A percentile compares a stretch with the other conserved stretches of the same genome.
These are phyloP conservation scores for Fusarium sp. DNA, from an alignment of 2,329 filamentous ascomycete genomes.

Conservation along the genomic window DNA sequence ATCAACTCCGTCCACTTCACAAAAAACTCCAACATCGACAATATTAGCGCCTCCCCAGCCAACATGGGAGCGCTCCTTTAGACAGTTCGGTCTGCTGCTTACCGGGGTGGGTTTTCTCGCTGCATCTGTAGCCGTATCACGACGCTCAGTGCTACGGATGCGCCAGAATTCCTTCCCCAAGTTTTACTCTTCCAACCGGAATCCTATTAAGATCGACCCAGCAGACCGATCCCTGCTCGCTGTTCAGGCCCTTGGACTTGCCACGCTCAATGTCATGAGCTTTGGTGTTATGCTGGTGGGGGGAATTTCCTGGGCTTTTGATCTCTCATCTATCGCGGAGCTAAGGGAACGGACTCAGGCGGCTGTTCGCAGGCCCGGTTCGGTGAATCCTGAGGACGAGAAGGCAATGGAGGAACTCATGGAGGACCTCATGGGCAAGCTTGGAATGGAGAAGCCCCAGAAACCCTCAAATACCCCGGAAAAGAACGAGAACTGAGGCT, in stretches of 20 bases:
- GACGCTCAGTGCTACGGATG: slow-evolving; percentile 76
- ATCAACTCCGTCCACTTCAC: slow-evolving; percentile 3
- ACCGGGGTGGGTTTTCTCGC: slow-evolving; percentile 81
- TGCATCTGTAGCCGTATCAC: slow-evolving; percentile 77
- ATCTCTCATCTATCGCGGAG: slow-evolving; percentile 78
- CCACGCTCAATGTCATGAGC: slow-evolving; percentile 85
- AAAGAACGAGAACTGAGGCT: slow-evolving; percentile 22
- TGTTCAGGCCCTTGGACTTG: slow-evolving; percentile 83
- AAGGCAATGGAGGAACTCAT: slow-evolving; percentile 72
- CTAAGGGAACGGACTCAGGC: slow-evolving; percentile 65
- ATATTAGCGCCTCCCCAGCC: slow-evolving; percentile 33
- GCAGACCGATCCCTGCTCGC: slow-evolving; percentile 71
- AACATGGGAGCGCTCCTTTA: slow-evolving; percentile 59
- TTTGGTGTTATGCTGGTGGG: slow-evolving; percentile 81
- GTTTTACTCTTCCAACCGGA: slow-evolving; percentile 75
- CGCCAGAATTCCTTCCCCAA: slow-evolving; percentile 71
- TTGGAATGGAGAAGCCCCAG: slow-evolving; percentile 53
- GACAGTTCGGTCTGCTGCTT: slow-evolving; percentile 77
- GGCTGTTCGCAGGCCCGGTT: slow-evolving; percentile 54
- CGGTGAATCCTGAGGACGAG: slow-evolving; percentile 63
- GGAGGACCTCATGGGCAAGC: slow-evolving; percentile 67
- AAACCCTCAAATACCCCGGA: slow-evolving; percentile 21
- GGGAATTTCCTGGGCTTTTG: slow-evolving; percentile 79
- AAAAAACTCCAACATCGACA: background rate
- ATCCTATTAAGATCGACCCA: slow-evolving; percentile 44